Evolutionary conservation across 805 yeast species (phyloP).

Genomic region (Kuraishia hungarica): DNA sequence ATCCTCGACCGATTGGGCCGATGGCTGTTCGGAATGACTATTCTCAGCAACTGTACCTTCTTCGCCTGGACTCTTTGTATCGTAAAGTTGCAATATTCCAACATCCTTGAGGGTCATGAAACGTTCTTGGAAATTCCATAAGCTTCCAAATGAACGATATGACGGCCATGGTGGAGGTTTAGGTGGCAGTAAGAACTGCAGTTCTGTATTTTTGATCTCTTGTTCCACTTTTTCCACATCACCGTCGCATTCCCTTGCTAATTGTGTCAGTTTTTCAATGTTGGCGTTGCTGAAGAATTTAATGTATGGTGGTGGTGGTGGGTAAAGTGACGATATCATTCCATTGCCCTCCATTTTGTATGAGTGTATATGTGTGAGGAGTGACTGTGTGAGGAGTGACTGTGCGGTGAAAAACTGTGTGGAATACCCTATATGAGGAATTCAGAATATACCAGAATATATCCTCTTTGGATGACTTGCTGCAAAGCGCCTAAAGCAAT

Average conservation of each 20-base stretch:
- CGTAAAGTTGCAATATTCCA: slow-evolving; percentile 72
- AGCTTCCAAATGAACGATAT: slow-evolving; percentile 82
- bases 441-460: no score
- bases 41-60: slow-evolving; percentile 3
- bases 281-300: slow-evolving; percentile 51
- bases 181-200: slow-evolving; percentile 61
- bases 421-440: no score
- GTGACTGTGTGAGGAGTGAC: no score
- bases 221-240: slow-evolving; percentile 16
- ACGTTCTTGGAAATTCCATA: slow-evolving; percentile 78
- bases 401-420: no score
- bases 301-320: slow-evolving; percentile 88
- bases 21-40: slow-evolving; percentile 1
- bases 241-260: slow-evolving; percentile 14
- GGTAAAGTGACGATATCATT: slow-evolving; percentile 64
- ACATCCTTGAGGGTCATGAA: slow-evolving; percentile 68
- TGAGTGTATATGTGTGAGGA: no score
- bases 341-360: slow-evolving; percentile 3
- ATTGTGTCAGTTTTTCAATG: slow-evolving; percentile 9
- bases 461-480: no score
- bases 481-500: no score
- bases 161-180: slow-evolving; percentile 48
- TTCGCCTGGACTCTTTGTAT: slow-evolving; percentile 8
- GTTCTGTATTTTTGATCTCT: slow-evolving; percentile 22
- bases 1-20: neutral